phyloP scores from a whole-genome alignment of 805 yeast genomes.

The Suhomyces xylopsoci region DNA sequence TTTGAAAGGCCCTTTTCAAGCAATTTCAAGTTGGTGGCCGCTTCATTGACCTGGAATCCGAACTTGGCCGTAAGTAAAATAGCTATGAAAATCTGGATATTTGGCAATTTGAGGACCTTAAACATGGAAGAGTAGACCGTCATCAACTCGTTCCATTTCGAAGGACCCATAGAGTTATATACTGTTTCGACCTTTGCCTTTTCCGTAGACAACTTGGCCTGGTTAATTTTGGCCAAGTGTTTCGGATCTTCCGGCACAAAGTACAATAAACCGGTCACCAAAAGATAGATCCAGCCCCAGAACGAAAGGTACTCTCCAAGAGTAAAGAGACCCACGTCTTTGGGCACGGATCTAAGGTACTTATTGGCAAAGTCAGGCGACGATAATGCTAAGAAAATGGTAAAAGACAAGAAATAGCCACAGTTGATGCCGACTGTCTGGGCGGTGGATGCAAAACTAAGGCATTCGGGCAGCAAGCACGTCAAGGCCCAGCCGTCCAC shows the following conservation, averaged over 20 bases:
- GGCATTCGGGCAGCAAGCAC: slow-evolving; percentile 68
- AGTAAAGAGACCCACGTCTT: slow-evolving; percentile 62
- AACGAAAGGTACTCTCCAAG: slow-evolving; percentile 72
- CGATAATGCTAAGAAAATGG: slow-evolving; percentile 85
- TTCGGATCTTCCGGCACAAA: slow-evolving; percentile 72
- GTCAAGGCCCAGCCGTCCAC: slow-evolving; percentile 99
- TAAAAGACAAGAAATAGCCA: slow-evolving; percentile 89
- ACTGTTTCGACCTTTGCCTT: slow-evolving; percentile 19
- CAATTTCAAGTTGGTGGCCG: slow-evolving; percentile 88
- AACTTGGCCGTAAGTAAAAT: slow-evolving; percentile 79
- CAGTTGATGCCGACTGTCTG: slow-evolving; percentile 93
- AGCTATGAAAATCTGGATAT: slow-evolving; percentile 69
- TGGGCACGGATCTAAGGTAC: slow-evolving; percentile 64
- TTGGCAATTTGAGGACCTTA: slow-evolving; percentile 62
- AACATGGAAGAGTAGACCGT: slow-evolving; percentile 65
- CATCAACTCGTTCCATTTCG: slow-evolving; percentile 31
- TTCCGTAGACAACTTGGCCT: slow-evolving; percentile 25
- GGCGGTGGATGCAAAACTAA: slow-evolving; percentile 94
- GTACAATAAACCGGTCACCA: slow-evolving; percentile 60
- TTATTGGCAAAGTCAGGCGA: slow-evolving; percentile 91
- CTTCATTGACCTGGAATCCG: slow-evolving; percentile 94
- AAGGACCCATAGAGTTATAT: slow-evolving; percentile 18
- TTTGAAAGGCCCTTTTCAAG: slow-evolving; percentile 88
- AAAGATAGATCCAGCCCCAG: slow-evolving; percentile 71
- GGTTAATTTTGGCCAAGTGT: slow-evolving; percentile 36